Conservation (phyloP, 208 protist genomes). For the Leishmania martiniquensis region DNA sequence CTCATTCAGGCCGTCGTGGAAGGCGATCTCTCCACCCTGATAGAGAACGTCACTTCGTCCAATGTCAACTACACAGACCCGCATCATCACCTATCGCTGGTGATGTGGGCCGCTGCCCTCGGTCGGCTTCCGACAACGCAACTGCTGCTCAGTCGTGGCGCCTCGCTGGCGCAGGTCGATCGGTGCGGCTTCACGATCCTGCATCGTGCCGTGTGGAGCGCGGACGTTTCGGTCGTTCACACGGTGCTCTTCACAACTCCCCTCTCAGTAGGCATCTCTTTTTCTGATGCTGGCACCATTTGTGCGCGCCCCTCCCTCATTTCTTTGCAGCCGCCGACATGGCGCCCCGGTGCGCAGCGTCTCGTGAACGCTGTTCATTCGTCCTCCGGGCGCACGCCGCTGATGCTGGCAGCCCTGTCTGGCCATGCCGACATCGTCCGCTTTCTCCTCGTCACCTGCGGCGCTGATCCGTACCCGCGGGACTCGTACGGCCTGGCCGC, state of each 20-base stretch:
- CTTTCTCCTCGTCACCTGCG: conserved; percentile 64
- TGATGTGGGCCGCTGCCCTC: conserved; percentile 72
- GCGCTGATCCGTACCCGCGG: conserved; percentile 41
- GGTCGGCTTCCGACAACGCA: conserved; percentile 50
- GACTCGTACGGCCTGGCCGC: conserved; percentile 64
- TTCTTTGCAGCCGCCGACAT: conserved; percentile 23
- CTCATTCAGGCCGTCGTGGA: conserved; percentile 51
- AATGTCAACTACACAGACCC: conserved; percentile 84
- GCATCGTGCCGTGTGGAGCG: conserved; percentile 83
- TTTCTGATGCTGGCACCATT: background rate
- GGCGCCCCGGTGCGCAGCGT: conserved; percentile 53
- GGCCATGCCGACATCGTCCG: conserved; percentile 50
- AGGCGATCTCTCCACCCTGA: conserved; percentile 47
- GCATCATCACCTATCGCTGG: conserved; percentile 62
- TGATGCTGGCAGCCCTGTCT: conserved; percentile 82
- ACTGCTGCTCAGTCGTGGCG: conserved; percentile 59
- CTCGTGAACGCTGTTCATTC: conserved; percentile 71
- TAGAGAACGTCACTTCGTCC: conserved; percentile 46
- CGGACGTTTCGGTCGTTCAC: conserved; percentile 54
- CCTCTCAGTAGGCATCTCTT: background rate
- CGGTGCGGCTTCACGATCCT: conserved; percentile 69
- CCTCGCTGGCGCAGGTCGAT: conserved; percentile 61
- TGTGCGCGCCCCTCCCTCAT: background rate
- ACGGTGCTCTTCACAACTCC: conserved; percentile 61
- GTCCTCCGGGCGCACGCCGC: conserved; percentile 65